These are phyloP conservation scores for Thymus mandschuricus DNA, from an alignment of 257 asterid species.

Conservation along the genomic window DNA sequence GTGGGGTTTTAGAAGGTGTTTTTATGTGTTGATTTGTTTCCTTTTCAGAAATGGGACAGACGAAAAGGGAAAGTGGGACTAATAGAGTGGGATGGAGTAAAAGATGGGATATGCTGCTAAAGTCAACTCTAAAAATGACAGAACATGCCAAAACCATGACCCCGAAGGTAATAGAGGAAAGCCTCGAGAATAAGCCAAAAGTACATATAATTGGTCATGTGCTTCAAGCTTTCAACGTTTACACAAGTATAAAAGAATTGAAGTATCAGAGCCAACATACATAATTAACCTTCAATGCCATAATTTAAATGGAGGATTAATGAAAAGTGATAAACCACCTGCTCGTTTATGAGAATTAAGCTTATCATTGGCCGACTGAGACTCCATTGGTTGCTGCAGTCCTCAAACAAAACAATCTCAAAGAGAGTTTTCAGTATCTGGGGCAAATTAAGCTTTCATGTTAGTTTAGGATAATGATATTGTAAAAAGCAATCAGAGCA, in stretches of 20 bases:
- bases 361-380: slow-evolving; percentile 97
- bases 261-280: slow-evolving; percentile 10
- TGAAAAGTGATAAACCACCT: slow-evolving; percentile 45
- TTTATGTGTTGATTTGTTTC: no score
- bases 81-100: no score
- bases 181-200: slow-evolving; percentile 8
- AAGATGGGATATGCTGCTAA: neutral
- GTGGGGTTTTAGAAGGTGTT: no score
- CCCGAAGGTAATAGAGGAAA: neutral
- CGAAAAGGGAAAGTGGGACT: no score
- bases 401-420: slow-evolving; percentile 95
- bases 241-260: neutral
- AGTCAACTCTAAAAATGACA: neutral
- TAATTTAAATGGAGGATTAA: neutral
- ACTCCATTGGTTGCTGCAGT: slow-evolving; percentile 95
- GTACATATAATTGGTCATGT: neutral
- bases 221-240: neutral
- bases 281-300: slow-evolving; percentile 15
- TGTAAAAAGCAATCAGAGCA: slow-evolving; percentile 15
- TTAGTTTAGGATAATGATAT: slow-evolving; percentile 29
- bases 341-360: slow-evolving; percentile 86
- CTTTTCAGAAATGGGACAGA: no score
- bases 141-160: slow-evolving; percentile 19
- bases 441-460: slow-evolving; percentile 26
- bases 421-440: slow-evolving; percentile 89